These are phyloP conservation scores for Puccinia horiana DNA, from an alignment of 1,284 basidiomycete species.

Conservation along the genomic window DNA sequence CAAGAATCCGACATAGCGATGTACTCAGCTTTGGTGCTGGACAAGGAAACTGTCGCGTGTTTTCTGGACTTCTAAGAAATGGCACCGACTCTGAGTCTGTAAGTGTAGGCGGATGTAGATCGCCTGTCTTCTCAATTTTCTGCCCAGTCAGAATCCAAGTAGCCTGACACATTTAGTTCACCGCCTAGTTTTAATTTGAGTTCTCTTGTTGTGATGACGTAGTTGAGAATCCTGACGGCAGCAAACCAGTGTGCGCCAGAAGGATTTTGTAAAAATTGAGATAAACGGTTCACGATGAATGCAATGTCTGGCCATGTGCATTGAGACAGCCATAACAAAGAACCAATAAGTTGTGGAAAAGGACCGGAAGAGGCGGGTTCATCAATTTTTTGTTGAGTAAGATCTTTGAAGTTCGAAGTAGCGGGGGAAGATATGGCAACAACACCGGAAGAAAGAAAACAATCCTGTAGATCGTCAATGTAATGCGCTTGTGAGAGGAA, in stretches of 20 bases:
- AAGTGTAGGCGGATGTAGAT: background rate
- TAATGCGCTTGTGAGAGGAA: background rate
- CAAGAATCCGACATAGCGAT: too few relatives aligned
- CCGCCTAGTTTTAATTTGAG: background rate
- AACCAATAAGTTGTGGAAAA: background rate
- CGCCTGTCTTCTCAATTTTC: background rate
- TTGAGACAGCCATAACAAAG: background rate
- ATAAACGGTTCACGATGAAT: background rate
- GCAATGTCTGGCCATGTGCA: background rate
- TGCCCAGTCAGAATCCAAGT: constrained; percentile 5
- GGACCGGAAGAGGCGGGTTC: background rate
- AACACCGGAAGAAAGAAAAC: background rate
- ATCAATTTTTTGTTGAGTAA: background rate
- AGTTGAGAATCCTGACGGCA: background rate
- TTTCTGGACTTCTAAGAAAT: constrained; percentile 8
- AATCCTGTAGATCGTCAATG: background rate
- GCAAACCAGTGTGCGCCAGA: background rate
- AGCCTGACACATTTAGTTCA: background rate
- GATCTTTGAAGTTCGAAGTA: background rate
- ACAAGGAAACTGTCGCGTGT: background rate
- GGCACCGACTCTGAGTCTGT: background rate
- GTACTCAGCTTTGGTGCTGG: too few relatives aligned
- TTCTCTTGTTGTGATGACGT: background rate
- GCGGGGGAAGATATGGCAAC: background rate
- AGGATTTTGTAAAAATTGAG: background rate